Percentiles rank a stretch among this genome's conserved stretches.
Evolutionary conservation across 2,329 filamentous ascomycete genomes (phyloP).

Genomic region (Pestalotiopsis sp.): DNA sequence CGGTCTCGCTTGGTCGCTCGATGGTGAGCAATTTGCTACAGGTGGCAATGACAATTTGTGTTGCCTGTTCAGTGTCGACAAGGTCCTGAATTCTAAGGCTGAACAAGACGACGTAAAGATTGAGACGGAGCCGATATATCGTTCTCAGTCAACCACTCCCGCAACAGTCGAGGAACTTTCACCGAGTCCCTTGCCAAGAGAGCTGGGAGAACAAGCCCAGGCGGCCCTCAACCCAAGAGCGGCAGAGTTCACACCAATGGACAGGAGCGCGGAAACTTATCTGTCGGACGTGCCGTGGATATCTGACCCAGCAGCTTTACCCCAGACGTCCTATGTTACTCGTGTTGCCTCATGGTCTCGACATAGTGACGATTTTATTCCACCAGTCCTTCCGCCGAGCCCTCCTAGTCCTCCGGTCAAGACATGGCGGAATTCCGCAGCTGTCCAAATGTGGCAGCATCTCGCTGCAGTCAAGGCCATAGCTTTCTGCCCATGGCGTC

Average conservation of each 20-base stretch:
- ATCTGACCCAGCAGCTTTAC: neutral
- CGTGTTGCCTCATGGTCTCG: neutral
- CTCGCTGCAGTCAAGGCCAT: constrained; percentile 94
- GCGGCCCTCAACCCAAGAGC: neutral
- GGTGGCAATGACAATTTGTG: constrained; percentile 93
- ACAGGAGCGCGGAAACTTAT: neutral
- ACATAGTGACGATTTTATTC: neutral
- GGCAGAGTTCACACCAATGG: neutral
- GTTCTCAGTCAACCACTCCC: neutral
- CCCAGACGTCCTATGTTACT: neutral
- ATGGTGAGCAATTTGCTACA: constrained; percentile 78
- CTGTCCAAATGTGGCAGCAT: constrained; percentile 76
- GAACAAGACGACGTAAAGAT: neutral
- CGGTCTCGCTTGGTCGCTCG: constrained; percentile 83
- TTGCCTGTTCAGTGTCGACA: constrained; percentile 73
- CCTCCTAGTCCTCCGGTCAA: constrained; percentile 33
- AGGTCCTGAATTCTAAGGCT: constrained; percentile 46
- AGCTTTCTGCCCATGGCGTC: constrained; percentile 94
- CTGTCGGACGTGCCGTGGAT: neutral
- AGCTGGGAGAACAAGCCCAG: neutral
- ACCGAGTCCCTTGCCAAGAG: neutral
- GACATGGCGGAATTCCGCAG: constrained; percentile 54
- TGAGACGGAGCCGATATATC: neutral
- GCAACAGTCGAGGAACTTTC: neutral
- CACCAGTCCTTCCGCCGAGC: neutral